Percentiles rank a stretch among this genome's conserved stretches.
Evolutionary conservation across 2,329 filamentous ascomycete species (phyloP).

Genomic region (Fusarium anthophilum): DNA sequence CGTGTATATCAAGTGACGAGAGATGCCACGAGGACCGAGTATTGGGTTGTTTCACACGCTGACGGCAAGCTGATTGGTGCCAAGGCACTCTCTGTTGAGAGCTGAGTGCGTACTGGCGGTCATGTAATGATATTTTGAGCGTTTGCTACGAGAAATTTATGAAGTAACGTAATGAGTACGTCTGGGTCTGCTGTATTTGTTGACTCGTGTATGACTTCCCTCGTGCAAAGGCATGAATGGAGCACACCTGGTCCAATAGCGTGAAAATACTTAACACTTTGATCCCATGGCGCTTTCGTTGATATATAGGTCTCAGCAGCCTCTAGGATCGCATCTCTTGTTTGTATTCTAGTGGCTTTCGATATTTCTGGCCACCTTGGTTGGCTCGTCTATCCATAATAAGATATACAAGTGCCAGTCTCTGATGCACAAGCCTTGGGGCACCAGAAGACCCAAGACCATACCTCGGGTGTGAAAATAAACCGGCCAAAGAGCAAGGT

Average conservation of each 20-base stretch:
- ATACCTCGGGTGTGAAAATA: not conserved
- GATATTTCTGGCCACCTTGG: not conserved
- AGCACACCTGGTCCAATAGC: not conserved
- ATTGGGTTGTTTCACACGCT: slow-evolving; percentile 78
- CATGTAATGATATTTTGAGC: not conserved
- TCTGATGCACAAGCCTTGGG: not conserved
- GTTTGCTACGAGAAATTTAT: not conserved
- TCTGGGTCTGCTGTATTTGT: not conserved
- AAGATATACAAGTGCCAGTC: not conserved
- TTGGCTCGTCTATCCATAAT: not conserved
- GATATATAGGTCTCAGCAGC: not conserved
- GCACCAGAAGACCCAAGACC: not conserved
- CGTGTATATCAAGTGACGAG: slow-evolving; percentile 77
- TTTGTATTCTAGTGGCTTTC: not conserved
- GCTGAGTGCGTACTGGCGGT: slow-evolving; percentile 19
- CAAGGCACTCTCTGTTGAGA: slow-evolving; percentile 81
- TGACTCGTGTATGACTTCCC: not conserved
- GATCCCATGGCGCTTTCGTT: not conserved
- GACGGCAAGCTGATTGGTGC: slow-evolving; percentile 75
- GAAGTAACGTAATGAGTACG: not conserved
- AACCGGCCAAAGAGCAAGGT: not conserved
- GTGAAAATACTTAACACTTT: not conserved
- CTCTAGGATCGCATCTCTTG: not conserved
- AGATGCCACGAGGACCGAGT: slow-evolving; percentile 74
- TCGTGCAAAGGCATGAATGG: not conserved